Evolutionary conservation across 306 rosid genomes (phyloP).

Genomic region (Lagenaria siceraria): DNA sequence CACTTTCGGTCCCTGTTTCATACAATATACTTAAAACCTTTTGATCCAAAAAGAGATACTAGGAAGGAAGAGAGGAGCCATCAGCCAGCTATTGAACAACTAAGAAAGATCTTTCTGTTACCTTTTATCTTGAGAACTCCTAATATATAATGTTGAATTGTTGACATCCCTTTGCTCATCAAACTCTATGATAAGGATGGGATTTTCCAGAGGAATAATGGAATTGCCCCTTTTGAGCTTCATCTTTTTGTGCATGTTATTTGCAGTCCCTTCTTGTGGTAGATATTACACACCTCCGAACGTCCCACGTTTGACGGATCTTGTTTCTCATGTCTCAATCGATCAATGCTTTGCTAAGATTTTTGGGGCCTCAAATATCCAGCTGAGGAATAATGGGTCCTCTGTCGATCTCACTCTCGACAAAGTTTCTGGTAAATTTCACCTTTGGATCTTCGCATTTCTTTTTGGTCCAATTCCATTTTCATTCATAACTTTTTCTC

Average conservation of each 20-base stretch:
- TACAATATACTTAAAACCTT: constrained; percentile 18
- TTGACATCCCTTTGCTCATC: constrained; percentile 5
- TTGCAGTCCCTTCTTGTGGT: constrained; percentile 32
- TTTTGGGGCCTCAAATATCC: constrained; percentile 58
- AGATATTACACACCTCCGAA: constrained; percentile 43
- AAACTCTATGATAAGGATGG: constrained; percentile 22
- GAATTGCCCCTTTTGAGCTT: constrained; percentile 12
- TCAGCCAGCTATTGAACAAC: constrained; percentile 77
- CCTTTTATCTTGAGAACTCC: constrained; percentile 6
- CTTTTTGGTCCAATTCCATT: too few relatives aligned
- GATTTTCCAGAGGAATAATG: constrained; percentile 23
- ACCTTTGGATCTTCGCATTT: background rate
- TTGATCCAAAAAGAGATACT: constrained; percentile 14
- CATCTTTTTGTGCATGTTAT: constrained; percentile 23
- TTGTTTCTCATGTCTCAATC: constrained; percentile 46
- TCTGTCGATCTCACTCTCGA: constrained; percentile 65
- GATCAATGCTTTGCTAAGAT: constrained; percentile 32
- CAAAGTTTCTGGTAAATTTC: constrained; percentile 50
- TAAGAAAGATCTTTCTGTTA: constrained; percentile 30
- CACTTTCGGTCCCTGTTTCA: constrained; percentile 18
- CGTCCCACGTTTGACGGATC: constrained; percentile 55
- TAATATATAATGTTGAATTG: constrained; percentile 22
- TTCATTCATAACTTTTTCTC: background rate
- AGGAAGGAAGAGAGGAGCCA: constrained; percentile 6
- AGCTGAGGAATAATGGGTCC: constrained; percentile 56